A percentile compares a stretch with the other conserved stretches of the same genome.
Evolutionary conservation across 1,284 basidiomycete species (phyloP).

Genomic region (Ustilago loliicola): DNA sequence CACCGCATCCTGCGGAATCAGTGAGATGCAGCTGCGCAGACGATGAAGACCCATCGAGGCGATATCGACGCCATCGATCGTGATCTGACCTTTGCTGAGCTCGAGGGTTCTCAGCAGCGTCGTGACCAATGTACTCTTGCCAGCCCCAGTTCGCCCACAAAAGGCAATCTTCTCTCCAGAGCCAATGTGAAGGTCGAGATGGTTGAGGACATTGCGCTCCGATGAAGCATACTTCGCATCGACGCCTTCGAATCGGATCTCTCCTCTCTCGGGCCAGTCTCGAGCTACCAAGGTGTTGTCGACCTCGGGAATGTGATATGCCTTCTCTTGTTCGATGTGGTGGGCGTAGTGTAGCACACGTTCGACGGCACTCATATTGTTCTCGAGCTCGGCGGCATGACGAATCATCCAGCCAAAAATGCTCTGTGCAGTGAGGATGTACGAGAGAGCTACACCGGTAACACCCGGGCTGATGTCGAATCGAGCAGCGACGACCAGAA

Average conservation of each 20-base stretch:
- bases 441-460: constrained; percentile 82
- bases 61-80: constrained; percentile 57
- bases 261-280: constrained; percentile 61
- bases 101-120: constrained; percentile 45
- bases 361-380: constrained; percentile 86
- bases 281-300: constrained; percentile 65
- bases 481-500: constrained; percentile 81
- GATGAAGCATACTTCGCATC: constrained; percentile 77
- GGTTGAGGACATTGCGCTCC: constrained; percentile 74
- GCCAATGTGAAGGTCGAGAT: constrained; percentile 74
- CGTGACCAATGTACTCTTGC: constrained; percentile 48
- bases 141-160: constrained; percentile 62
- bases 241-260: constrained; percentile 61
- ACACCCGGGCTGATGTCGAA: constrained; percentile 83
- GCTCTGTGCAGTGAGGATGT: constrained; percentile 77
- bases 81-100: constrained; percentile 72
- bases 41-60: constrained; percentile 77
- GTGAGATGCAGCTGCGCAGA: constrained; percentile 74
- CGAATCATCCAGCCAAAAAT: constrained; percentile 85
- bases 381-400: constrained; percentile 72
- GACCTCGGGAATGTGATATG: constrained; percentile 62
- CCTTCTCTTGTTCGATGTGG: constrained; percentile 45
- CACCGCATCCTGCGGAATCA: constrained; percentile 89
- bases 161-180: constrained; percentile 61
- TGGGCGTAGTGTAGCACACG: constrained; percentile 78